phyloP scores from a whole-genome alignment of 2,329 filamentous ascomycete species.

The Arthrobotrys conoides region DNA sequence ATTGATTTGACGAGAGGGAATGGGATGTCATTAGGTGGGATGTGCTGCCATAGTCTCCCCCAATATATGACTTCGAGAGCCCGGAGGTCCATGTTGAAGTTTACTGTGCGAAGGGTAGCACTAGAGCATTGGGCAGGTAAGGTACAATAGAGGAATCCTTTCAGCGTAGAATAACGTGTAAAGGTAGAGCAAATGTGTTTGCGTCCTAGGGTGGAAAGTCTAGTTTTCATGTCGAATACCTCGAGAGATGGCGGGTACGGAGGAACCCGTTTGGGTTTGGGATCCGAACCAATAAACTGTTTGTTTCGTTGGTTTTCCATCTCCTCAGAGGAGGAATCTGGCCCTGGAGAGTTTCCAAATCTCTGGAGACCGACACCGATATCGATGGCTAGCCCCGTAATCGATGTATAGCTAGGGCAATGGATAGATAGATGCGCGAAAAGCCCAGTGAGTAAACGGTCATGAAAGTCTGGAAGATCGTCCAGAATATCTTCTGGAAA shows the following conservation, averaged over 20 bases:
- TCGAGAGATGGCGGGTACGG: not conserved
- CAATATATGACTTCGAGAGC: not conserved
- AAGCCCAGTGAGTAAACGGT: not conserved
- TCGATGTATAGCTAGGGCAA: not conserved
- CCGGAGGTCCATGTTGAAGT: not conserved
- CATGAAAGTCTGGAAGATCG: not conserved
- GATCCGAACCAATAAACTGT: not conserved
- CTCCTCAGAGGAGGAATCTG: not conserved
- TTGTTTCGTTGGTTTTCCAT: not conserved
- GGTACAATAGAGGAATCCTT: not conserved
- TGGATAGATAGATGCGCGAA: not conserved
- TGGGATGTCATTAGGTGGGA: not conserved
- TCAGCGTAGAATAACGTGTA: not conserved
- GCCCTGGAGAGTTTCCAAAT: not conserved
- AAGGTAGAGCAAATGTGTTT: not conserved
- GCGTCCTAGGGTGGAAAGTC: not conserved
- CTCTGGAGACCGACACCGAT: not conserved
- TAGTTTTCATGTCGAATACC: not conserved
- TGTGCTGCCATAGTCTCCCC: not conserved
- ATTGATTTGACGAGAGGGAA: slow-evolving; percentile 1
- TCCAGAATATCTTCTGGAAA: not conserved
- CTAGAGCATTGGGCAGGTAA: not conserved
- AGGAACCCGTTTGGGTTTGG: not conserved
- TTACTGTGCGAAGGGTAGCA: not conserved
- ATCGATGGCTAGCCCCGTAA: not conserved